phyloP scores from a whole-genome alignment of 768 basidiomycete genomes.

The Boletus rubescentipes region DNA sequence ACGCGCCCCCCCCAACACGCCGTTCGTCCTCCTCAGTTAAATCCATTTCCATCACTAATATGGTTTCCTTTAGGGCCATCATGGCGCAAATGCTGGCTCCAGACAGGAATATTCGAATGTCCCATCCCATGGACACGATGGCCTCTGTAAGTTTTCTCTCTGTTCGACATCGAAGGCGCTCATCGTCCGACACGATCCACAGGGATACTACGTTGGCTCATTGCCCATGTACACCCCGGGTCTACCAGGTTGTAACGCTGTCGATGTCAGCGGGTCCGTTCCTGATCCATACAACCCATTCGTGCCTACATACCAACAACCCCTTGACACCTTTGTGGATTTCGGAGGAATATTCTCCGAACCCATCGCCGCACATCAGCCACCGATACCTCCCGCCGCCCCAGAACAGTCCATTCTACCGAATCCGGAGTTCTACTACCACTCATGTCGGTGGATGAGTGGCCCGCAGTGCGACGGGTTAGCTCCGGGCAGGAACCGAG shows the following conservation, averaged over 20 bases:
- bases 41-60: not conserved
- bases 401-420: constrained; percentile 1
- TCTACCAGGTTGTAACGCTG: not conserved
- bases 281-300: not conserved
- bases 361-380: constrained; percentile 4
- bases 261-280: not conserved
- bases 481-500: constrained; percentile 30
- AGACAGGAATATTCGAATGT: not conserved
- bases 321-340: not conserved
- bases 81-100: not conserved
- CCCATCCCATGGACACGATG: not conserved
- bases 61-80: constrained; percentile 4
- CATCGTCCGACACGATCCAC: not conserved
- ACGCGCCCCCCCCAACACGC: not conserved
- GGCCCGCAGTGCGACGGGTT: constrained; percentile 22
- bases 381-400: constrained; percentile 14
- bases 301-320: not conserved
- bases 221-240: not conserved
- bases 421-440: constrained; percentile 6
- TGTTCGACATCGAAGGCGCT: not conserved
- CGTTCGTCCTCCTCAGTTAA: constrained; percentile 10
- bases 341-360: not conserved
- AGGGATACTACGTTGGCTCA: constrained; percentile 10
- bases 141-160: constrained; percentile 7
- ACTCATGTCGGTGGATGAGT: constrained; percentile 23